These are phyloP conservation scores for Anisogramma anomala DNA, from an alignment of 2,329 filamentous ascomycete genomes.

Conservation along the genomic window DNA sequence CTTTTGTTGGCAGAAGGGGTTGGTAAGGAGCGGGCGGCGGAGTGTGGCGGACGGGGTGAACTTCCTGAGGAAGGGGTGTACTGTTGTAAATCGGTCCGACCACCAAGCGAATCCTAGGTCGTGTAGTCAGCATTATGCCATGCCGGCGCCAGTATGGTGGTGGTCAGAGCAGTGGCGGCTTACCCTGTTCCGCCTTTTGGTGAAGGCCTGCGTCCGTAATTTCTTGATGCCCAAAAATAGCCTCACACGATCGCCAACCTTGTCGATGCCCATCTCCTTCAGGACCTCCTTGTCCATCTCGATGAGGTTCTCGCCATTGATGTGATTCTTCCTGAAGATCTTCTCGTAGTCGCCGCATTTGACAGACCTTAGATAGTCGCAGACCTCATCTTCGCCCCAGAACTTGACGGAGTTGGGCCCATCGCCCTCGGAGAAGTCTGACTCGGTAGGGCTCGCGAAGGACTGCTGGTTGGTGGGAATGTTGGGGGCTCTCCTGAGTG, in stretches of 20 bases:
- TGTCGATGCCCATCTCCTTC: constrained; percentile 97
- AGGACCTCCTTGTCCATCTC: constrained; percentile 95
- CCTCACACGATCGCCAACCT: constrained; percentile 89
- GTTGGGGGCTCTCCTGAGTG: constrained; percentile 40
- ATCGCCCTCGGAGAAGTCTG: constrained; percentile 80
- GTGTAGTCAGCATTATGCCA: constrained; percentile 11
- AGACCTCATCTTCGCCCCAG: constrained; percentile 88
- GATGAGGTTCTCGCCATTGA: constrained; percentile 91
- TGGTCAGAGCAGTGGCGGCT: constrained; percentile 21
- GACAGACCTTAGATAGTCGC: constrained; percentile 81
- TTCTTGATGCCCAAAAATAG: constrained; percentile 80
- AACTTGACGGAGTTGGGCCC: constrained; percentile 63
- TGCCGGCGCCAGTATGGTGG: background rate
- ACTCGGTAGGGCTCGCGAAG: constrained; percentile 78
- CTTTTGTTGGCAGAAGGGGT: constrained; percentile 44
- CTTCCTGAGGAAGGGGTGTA: constrained; percentile 46
- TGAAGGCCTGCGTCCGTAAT: constrained; percentile 62
- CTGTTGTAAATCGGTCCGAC: constrained; percentile 50
- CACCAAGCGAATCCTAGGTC: constrained; percentile 67
- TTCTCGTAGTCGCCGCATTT: constrained; percentile 91
- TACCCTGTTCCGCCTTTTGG: constrained; percentile 78
- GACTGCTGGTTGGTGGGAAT: constrained; percentile 39
- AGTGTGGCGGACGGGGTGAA: constrained; percentile 51
- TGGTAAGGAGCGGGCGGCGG: constrained; percentile 35
- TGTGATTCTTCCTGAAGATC: constrained; percentile 82